These are phyloP conservation scores for Malus hybrid DNA, from an alignment of 331 rosid genomes.

Conservation along the genomic window DNA sequence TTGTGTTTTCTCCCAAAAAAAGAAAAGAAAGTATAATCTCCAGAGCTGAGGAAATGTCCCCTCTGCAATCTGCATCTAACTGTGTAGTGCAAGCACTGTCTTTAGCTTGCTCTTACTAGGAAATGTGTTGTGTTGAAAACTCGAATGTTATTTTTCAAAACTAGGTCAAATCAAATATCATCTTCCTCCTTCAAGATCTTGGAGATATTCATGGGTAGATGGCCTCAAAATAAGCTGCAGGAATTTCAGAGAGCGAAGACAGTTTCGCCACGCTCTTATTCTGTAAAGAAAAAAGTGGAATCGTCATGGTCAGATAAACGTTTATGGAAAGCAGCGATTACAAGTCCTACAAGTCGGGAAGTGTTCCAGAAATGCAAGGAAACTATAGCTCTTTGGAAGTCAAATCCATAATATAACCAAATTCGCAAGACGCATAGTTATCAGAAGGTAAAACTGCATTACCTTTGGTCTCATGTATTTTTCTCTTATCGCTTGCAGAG, in stretches of 20 bases:
- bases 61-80: not conserved
- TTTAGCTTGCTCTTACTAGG: not conserved
- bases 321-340: not conserved
- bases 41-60: not conserved
- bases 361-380: not conserved
- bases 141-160: not conserved
- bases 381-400: not conserved
- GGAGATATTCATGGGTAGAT: not conserved
- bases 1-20: not conserved
- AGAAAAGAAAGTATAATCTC: not conserved
- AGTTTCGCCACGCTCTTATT: conserved; percentile 23
- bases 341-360: not conserved
- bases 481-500: conserved; percentile 18
- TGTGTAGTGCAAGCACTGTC: not conserved
- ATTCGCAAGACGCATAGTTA: not conserved
- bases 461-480: conserved; percentile 29
- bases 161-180: not conserved
- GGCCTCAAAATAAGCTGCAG: conserved; percentile 35
- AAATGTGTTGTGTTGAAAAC: not conserved
- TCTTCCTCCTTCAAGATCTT: not conserved
- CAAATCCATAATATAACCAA: not conserved
- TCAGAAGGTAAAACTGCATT: conserved; percentile 6
- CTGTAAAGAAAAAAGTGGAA: conserved; percentile 14
- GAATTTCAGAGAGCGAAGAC: conserved; percentile 24
- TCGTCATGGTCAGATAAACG: not conserved